Percentiles rank a stretch among this genome's conserved stretches.
These are phyloP conservation scores for Skeletonema marinoi DNA, from an alignment of 108 stramenopile genomes.

Conservation along the genomic window DNA sequence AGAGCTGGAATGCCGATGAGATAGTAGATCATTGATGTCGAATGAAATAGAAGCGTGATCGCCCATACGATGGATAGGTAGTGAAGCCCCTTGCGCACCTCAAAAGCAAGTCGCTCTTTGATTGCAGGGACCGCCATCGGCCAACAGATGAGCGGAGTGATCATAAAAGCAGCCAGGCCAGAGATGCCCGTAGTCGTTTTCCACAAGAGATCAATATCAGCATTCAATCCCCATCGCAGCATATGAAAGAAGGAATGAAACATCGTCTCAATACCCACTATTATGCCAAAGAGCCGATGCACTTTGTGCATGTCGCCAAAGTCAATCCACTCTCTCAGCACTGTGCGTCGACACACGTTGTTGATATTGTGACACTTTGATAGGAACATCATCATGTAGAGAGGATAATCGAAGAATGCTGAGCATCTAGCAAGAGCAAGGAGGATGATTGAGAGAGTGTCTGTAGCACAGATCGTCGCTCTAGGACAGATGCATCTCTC, in stretches of 20 bases:
- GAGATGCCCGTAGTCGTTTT: neutral
- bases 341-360: neutral
- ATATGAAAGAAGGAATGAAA: constrained; percentile 18
- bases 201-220: neutral
- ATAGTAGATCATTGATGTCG: neutral
- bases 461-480: constrained; percentile 23
- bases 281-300: constrained; percentile 8
- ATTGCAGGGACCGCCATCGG: neutral
- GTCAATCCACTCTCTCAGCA: neutral
- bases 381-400: constrained; percentile 30
- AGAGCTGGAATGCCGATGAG: neutral
- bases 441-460: constrained; percentile 11
- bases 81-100: neutral
- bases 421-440: constrained; percentile 22
- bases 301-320: neutral
- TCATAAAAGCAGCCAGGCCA: neutral
- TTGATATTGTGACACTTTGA: constrained; percentile 16
- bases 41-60: neutral
- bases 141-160: neutral
- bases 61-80: neutral
- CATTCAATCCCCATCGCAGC: constrained; percentile 7
- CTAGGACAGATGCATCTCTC: constrained; percentile 22
- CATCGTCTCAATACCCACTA: constrained; percentile 15
- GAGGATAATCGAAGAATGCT: constrained; percentile 30
- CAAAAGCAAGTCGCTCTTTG: neutral